These are phyloP conservation scores for Ganoderma lingzhi DNA, from an alignment of 1,284 basidiomycete genomes.

Conservation along the genomic window DNA sequence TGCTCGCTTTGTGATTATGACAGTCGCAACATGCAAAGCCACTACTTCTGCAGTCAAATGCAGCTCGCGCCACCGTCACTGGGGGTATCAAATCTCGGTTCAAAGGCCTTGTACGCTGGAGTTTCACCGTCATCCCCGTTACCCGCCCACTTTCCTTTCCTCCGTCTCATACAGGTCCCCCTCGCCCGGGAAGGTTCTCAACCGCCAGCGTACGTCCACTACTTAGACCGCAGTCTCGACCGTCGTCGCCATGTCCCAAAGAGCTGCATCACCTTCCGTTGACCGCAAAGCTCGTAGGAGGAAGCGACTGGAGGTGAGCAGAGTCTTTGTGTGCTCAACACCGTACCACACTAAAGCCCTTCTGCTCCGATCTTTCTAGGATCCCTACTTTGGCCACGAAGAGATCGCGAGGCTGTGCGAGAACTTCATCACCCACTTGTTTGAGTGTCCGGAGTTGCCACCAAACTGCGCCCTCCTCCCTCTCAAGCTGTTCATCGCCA, in stretches of 20 bases:
- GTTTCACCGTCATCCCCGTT: background rate
- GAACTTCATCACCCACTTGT: background rate
- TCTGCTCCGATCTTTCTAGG: background rate
- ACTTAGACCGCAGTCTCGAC: background rate
- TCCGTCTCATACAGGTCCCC: background rate
- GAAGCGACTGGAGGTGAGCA: background rate
- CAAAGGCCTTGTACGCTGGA: background rate
- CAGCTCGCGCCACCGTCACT: background rate
- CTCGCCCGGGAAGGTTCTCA: background rate
- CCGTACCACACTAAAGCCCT: background rate
- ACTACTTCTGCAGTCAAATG: background rate
- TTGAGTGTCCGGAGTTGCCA: background rate
- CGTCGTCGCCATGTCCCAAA: background rate
- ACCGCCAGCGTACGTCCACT: background rate
- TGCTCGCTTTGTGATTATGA: background rate
- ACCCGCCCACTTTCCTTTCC: background rate
- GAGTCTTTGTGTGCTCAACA: background rate
- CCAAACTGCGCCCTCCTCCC: background rate
- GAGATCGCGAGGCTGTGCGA: background rate
- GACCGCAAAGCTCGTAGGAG: background rate
- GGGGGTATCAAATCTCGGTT: background rate
- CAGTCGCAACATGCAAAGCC: background rate
- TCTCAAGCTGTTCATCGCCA: slow-evolving; percentile 5
- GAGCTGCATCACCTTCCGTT: background rate
- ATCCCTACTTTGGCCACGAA: background rate